Base-by-base conservation (phyloP, 108 stramenopile genomes). In the Licmophora abbreviata region DNA sequence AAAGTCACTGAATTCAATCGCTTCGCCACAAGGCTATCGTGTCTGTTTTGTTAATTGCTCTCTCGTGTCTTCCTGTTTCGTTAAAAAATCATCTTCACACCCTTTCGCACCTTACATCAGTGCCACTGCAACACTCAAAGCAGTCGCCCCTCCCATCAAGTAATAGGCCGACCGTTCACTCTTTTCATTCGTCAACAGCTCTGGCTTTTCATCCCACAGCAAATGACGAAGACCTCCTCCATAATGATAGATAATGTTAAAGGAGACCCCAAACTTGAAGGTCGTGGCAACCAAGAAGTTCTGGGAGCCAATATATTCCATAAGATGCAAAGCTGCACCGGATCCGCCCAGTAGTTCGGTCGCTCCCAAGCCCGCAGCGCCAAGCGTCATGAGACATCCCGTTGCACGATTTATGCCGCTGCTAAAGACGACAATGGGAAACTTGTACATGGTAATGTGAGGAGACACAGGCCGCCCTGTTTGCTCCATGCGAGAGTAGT, bases 371-470 rank as follows among this genome's bases (percentile, higher is more conserved):
- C 94, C 96, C 24, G 61, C 67, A 32, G 68, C 69, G 27, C 95
- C 97, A 43, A 85, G 76, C 2, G 85, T 70, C 18, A 96, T 69
- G 33, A 62, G 58, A 29, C 79, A 73, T 2, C 97, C 97, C 12
- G 95, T 98, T 33, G 94, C 83, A 32, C 97, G 93, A 47, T 91
- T 95, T 37, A 90, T 78, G 68, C 96, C 95, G 42, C 85, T 88
- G 8, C 88, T 58, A 18, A 96, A 21, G 31, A 94, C 95, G 11
- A 57, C 76, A 2, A 88, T 67, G 27, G 97, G 97, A 59, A 95
- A 95, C 32, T 81, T 54, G 62, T 96, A 98, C 49, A 95, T 94
- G 55, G 84, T 86, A 24, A 98, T 92, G 64, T 98, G 97, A 20
- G 97, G 97, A 29, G 80, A 83, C 11, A 96, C 84, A 26, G 95